Evolutionary conservation across 2,329 filamentous ascomycete species (phyloP).

Genomic region (Alternaria novae-zelandiae): DNA sequence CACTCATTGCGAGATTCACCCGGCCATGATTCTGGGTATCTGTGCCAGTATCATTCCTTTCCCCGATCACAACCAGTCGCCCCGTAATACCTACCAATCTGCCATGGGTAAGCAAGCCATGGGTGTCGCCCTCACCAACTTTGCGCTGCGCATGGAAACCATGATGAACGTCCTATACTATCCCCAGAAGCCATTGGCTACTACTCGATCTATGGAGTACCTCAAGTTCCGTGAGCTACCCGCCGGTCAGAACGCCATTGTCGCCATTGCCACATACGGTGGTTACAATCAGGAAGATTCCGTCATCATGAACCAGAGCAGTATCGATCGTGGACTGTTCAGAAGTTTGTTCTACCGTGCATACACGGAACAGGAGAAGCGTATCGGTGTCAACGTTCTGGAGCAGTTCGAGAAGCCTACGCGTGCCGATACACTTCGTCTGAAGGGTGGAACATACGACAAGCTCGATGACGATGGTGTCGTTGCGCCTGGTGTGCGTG

Average conservation of each 20-base stretch:
- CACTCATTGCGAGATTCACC: conserved; percentile 99
- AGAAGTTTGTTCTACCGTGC: conserved; percentile 97
- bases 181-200: conserved; percentile 94
- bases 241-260: conserved; percentile 96
- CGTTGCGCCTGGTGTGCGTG: conserved; percentile 89
- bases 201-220: conserved; percentile 97
- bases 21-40: conserved; percentile 97
- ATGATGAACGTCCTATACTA: conserved; percentile 99
- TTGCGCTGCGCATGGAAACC: conserved; percentile 95
- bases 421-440: conserved; percentile 82
- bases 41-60: conserved; percentile 99
- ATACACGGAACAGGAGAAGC: conserved; percentile 97
- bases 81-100: conserved; percentile 98
- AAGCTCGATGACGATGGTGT: conserved; percentile 98
- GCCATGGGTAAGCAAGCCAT: conserved; percentile 99
- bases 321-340: conserved; percentile 96
- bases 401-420: conserved; percentile 97
- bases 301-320: conserved; percentile 99
- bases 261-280: conserved; percentile 95
- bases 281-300: conserved; percentile 99
- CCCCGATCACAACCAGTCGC: conserved; percentile 98
- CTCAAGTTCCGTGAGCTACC: conserved; percentile 97
- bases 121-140: conserved; percentile 98
- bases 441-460: conserved; percentile 96
- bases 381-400: conserved; percentile 88